Conservation (phyloP, 2,329 filamentous ascomycete species). For the Aureobasidium subglaciale region DNA sequence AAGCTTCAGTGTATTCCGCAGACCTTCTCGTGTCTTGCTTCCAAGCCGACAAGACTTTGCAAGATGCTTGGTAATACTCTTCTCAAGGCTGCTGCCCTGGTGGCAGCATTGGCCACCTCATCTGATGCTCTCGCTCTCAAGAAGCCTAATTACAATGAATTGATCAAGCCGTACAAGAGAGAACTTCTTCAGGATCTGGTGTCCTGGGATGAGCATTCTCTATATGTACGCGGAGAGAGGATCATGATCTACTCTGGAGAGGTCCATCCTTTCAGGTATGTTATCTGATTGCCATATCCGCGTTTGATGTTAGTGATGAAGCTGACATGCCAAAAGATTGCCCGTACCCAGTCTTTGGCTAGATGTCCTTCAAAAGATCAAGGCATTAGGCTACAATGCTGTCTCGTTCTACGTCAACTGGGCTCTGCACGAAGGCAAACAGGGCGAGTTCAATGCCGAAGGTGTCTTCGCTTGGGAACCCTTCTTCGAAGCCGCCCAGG, state of each 20-base stretch:
- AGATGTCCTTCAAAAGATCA: conserved; percentile 77
- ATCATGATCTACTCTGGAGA: conserved; percentile 68
- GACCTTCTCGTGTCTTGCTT: not conserved
- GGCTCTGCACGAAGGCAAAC: conserved; percentile 68
- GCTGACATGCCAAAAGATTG: conserved; percentile 34
- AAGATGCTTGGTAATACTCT: conserved; percentile 24
- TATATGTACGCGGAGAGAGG: conserved; percentile 63
- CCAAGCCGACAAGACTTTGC: not conserved
- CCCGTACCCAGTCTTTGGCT: conserved; percentile 58
- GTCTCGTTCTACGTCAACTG: conserved; percentile 76
- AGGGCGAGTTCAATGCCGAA: conserved; percentile 60
- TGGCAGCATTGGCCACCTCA: conserved; percentile 16
- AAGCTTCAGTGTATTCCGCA: not conserved
- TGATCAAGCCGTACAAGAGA: conserved; percentile 44
- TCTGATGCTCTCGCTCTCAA: conserved; percentile 40
- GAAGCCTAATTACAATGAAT: conserved; percentile 40
- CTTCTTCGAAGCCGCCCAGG: conserved; percentile 67
- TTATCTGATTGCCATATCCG: too few relatives aligned
- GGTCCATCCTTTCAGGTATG: conserved; percentile 56
- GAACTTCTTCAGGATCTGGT: conserved; percentile 51
- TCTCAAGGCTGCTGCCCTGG: conserved; percentile 20
- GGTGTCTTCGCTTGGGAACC: conserved; percentile 66
- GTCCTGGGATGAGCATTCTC: conserved; percentile 62
- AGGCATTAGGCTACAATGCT: conserved; percentile 69
- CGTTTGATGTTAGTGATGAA: too few relatives aligned